A percentile compares a stretch with the other conserved stretches of the same genome.
phyloP scores from a whole-genome alignment of 306 rosid genomes.

The Lupinus albus region DNA sequence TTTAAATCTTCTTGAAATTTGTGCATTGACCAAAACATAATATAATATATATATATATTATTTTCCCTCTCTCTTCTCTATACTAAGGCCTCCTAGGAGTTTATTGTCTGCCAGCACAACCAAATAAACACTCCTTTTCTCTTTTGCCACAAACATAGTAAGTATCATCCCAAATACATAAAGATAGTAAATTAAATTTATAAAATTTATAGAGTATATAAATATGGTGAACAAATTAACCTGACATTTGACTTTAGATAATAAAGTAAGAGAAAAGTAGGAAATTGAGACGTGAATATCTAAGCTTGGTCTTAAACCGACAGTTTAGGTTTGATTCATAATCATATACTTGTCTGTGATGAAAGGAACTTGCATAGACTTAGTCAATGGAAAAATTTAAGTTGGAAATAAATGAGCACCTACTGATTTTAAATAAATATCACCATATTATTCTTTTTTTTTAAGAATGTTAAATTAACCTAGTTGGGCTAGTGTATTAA shows the following conservation, averaged over 20 bases:
- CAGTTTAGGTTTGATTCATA: slow-evolving; percentile 27
- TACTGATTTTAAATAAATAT: slow-evolving; percentile 33
- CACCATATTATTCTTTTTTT: background rate
- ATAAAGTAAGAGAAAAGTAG: background rate
- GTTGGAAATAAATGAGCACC: slow-evolving; percentile 32
- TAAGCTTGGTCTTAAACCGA: slow-evolving; percentile 45
- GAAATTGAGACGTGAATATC: slow-evolving; percentile 37
- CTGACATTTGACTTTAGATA: slow-evolving; percentile 35
- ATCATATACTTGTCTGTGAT: too few relatives aligned
- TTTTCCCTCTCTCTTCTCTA: too few relatives aligned
- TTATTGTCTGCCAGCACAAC: too few relatives aligned
- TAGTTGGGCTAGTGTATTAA: background rate
- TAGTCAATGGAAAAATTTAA: slow-evolving; percentile 13
- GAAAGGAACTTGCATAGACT: slow-evolving; percentile 31
- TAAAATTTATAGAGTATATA: background rate
- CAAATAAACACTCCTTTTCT: too few relatives aligned
- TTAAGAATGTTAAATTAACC: background rate
- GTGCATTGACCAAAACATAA: too few relatives aligned
- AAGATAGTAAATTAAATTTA: too few relatives aligned
- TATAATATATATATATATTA: too few relatives aligned
- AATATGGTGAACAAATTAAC: slow-evolving; percentile 7
- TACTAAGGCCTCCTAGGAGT: too few relatives aligned
- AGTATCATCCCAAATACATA: too few relatives aligned
- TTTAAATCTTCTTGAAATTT: too few relatives aligned
- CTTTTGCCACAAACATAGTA: too few relatives aligned